phyloP scores from a whole-genome alignment of 768 basidiomycete genomes.

The Macrolepiota fuliginosa region DNA sequence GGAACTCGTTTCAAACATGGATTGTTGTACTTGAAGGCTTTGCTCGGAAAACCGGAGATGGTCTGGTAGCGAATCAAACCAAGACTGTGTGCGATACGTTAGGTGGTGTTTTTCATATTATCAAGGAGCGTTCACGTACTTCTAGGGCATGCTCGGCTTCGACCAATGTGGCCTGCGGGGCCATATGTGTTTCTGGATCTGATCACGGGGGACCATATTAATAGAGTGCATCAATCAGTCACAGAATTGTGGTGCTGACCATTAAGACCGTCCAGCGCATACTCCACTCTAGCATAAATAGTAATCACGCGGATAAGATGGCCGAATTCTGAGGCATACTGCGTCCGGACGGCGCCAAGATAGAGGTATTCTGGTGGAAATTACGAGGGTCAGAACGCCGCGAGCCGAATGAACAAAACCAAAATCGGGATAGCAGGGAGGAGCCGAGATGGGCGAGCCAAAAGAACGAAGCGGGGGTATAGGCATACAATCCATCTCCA shows the following conservation, averaged over 20 bases:
- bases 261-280: constrained; percentile 46
- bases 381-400: constrained; percentile 11
- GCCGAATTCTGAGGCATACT: constrained; percentile 71
- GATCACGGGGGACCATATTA: constrained; percentile 16
- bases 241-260: constrained; percentile 32
- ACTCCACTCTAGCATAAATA: constrained; percentile 62
- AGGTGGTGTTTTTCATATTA: constrained; percentile 15
- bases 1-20: constrained; percentile 78
- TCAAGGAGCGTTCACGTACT: constrained; percentile 27
- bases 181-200: constrained; percentile 33
- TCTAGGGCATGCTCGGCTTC: constrained; percentile 46
- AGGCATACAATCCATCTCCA: not conserved
- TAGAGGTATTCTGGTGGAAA: constrained; percentile 63
- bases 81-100: constrained; percentile 41
- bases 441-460: constrained; percentile 15
- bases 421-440: constrained; percentile 18
- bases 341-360: constrained; percentile 55
- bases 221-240: constrained; percentile 14
- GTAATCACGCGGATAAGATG: constrained; percentile 70
- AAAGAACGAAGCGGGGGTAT: not conserved
- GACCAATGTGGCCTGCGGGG: constrained; percentile 30
- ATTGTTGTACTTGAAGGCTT: constrained; percentile 63
- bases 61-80: constrained; percentile 66
- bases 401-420: constrained; percentile 17
- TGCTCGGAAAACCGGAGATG: constrained; percentile 71